Evolutionary conservation across 2,329 filamentous ascomycete species (phyloP).

Genomic region (Fusarium sp.): DNA sequence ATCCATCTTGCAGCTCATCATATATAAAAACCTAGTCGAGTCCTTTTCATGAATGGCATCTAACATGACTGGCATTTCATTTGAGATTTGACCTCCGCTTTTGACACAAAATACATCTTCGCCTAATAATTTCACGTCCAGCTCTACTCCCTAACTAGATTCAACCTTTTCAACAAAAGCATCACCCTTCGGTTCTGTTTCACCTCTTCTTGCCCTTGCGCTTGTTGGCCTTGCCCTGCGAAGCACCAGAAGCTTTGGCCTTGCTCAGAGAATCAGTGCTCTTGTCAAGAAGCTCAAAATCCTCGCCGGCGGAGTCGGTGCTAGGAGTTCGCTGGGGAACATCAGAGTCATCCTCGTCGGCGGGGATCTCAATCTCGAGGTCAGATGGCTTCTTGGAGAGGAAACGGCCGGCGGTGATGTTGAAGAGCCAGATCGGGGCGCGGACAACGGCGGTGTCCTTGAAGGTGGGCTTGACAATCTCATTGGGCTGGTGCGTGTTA

Average conservation of each 20-base stretch:
- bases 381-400: constrained; percentile 58
- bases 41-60: constrained; percentile 31
- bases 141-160: constrained; percentile 9
- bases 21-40: constrained; percentile 10
- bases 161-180: constrained; percentile 1
- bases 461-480: constrained; percentile 83
- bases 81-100: constrained; percentile 10
- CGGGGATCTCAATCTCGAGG: constrained; percentile 57
- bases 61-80: constrained; percentile 15
- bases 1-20: not conserved
- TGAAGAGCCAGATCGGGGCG: constrained; percentile 82
- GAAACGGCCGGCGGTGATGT: constrained; percentile 67
- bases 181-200: constrained; percentile 27
- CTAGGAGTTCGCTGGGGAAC: constrained; percentile 67
- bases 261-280: constrained; percentile 69
- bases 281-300: constrained; percentile 76
- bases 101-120: constrained; percentile 19
- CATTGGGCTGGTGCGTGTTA: constrained; percentile 73
- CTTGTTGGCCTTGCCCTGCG: constrained; percentile 66
- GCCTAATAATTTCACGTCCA: constrained; percentile 16
- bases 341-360: constrained; percentile 64
- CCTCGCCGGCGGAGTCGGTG: constrained; percentile 71
- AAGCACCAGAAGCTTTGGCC: constrained; percentile 66
- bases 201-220: constrained; percentile 70
- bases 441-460: constrained; percentile 87